phyloP scores from a whole-genome alignment of 768 basidiomycete species.

The Termitomyces eurrhizus region DNA sequence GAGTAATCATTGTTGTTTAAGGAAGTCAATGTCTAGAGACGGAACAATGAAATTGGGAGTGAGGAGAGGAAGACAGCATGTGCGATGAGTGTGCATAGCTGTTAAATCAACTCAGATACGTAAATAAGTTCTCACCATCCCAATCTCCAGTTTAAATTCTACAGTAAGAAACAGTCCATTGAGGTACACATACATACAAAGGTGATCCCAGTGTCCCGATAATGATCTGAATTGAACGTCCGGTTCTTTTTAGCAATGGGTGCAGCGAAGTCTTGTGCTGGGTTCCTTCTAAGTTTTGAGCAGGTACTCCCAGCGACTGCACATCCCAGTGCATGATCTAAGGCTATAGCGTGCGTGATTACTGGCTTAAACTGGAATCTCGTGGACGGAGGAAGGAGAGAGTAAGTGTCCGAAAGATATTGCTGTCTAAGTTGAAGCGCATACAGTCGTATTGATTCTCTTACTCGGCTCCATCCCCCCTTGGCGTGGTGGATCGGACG shows the following conservation, averaged over 20 bases:
- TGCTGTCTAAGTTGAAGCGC: neutral
- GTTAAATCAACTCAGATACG: neutral
- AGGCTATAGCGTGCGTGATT: neutral
- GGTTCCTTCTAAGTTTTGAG: neutral
- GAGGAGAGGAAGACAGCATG: too few relatives aligned
- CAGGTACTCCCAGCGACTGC: neutral
- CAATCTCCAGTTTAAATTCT: neutral
- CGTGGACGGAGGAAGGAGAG: neutral
- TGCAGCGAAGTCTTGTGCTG: neutral
- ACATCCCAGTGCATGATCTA: neutral
- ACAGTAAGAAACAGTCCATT: neutral
- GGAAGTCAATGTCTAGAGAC: too few relatives aligned
- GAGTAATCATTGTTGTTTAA: too few relatives aligned
- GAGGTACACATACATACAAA: neutral
- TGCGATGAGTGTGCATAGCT: too few relatives aligned
- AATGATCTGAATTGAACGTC: neutral
- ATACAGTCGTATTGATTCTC: conserved; percentile 1
- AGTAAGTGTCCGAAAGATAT: neutral
- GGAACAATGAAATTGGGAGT: too few relatives aligned
- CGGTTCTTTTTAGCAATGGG: neutral
- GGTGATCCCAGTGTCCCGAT: neutral
- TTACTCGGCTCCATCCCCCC: neutral
- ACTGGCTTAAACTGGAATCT: neutral
- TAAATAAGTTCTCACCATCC: neutral
- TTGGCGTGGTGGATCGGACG: neutral